Conservation (phyloP, 2,329 filamentous ascomycete genomes). For the Pyricularia sp. region DNA sequence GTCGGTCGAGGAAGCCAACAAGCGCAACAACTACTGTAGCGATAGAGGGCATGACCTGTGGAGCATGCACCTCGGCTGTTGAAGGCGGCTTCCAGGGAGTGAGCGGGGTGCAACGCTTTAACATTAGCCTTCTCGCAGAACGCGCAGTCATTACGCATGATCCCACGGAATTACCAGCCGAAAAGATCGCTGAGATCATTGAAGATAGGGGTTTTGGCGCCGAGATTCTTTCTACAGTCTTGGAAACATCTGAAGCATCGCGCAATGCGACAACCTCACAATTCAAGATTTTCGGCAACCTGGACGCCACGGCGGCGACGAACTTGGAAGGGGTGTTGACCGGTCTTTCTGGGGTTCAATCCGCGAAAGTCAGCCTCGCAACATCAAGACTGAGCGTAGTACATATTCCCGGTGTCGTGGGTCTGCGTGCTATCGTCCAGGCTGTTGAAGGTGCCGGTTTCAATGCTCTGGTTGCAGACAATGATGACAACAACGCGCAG, state of each 20-base stretch:
- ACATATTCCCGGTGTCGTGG: conserved; percentile 58
- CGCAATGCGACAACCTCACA: conserved; percentile 50
- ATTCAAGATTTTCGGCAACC: conserved; percentile 73
- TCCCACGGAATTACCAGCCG: conserved; percentile 51
- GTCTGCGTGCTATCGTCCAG: conserved; percentile 73
- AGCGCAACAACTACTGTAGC: conserved; percentile 68
- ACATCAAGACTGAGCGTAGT: conserved; percentile 61
- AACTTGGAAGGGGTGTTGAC: conserved; percentile 56
- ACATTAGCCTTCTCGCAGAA: conserved; percentile 88
- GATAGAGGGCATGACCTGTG: conserved; percentile 95
- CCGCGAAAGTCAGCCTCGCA: conserved; percentile 60
- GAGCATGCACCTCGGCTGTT: conserved; percentile 86
- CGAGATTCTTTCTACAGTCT: conserved; percentile 61
- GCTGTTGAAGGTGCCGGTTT: conserved; percentile 68
- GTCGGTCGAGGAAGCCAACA: conserved; percentile 36
- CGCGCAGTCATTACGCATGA: conserved; percentile 82
- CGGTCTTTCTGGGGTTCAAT: conserved; percentile 55
- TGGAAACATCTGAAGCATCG: conserved; percentile 41
- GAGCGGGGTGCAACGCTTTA: conserved; percentile 74
- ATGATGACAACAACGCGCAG: conserved; percentile 92
- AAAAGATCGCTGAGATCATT: conserved; percentile 68
- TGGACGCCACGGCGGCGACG: conserved; percentile 57
- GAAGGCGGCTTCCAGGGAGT: conserved; percentile 68
- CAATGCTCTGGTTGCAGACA: conserved; percentile 81
- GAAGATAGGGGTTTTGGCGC: conserved; percentile 87